Evolutionary conservation across 768 basidiomycete genomes (phyloP), one percentile per base, ranked within the genome.

Genomic region (Naganishia kalamii): DNA sequence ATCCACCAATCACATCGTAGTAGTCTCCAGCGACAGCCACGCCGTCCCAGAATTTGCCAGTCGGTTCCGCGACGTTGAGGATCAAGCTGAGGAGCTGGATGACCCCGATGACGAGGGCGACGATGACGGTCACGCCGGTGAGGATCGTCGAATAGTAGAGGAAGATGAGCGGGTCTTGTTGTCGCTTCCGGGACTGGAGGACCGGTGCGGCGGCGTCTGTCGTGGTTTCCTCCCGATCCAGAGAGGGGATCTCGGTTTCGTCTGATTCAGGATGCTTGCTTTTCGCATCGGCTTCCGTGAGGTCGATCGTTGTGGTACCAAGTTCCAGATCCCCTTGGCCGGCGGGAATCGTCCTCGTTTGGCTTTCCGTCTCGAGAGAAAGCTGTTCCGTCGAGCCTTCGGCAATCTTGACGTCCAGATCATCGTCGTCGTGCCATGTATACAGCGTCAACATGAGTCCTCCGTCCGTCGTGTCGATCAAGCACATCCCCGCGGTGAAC

Each of bases 101-200:
- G 8, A 50, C n/a, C 2, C 64, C 64, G 32, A 65, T 65, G 41
- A 65, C 52, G 13, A 65, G 35, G 1, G 64, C 64, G 11, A 65
- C 57, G 6, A 65, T 17, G 6, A 59, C 57, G 5, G 64, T 65
- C 10, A 65, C 33, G 19, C 52, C 64, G 5, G 64, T 65, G 17
- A 65, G 35, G 23, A 65, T 52, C 5, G 54, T 60, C 32, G 64
- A 65, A 35, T 65, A 65, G 47, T 65, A 65, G 32, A 65, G 64
- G 33, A 59, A 65, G 47, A 60, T 59, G 23, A 65, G 57, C 21
- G 64, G 64, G 32, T 60, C 54, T 27, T 52, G 63, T 27, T 57
- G 54, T 40, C 54, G 54, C 23, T 57, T 57, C 13, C 54, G 54
- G 23, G 37, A 35, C 23, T 57, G 54, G 40, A 57, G 29, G 37